Base-by-base conservation (phyloP, 179 eudicot genomes). In the Corrigiola litoralis region DNA sequence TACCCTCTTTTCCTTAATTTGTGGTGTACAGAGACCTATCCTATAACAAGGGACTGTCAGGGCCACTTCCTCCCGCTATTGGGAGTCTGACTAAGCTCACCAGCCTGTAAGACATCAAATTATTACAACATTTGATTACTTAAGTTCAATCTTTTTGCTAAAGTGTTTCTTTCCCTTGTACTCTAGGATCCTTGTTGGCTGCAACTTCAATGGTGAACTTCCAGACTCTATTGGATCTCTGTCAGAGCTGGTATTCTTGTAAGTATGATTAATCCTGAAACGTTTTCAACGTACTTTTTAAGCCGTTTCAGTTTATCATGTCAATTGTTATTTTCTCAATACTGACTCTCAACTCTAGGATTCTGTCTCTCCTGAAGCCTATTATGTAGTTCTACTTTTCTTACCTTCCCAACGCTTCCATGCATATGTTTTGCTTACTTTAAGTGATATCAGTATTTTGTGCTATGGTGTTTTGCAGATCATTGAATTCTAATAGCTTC, bases 401-500 rank as follows among this genome's bases (percentile, higher is more conserved):
- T 31, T 42, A 23, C n/a, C 16, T 11, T 4, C n/a, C 17, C 4
- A 11, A 45, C 13, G 8, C 29, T 14, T 47, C 38, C 24, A 56
- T 37, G 49, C 29, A 34, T 49, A 5, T 41, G n/a, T 33, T 6
- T 12, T 18, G n/a, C 17, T 28, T n/a, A 24, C 4, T 0, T 11
- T 7, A 33, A 49, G 12, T 58, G 3, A 59, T 50, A 37, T 46
- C 18, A 27, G 54, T 38, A 68, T 5, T 63, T 27, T 63, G n/a
- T 28, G 23, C 16, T 21, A 29, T 20, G 74, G 41, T 69, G 46
- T 63, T 57, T 4, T 76, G 70, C 84, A 92, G 98, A 76, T 74
- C 88, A 25, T 80, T 94, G 56, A 90, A 90, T 75, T 74, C 82
- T 25, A 94, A 87, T 69, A 56, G 74, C 75, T 87, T 94, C 70